Conservation (phyloP, 2,329 filamentous ascomycete genomes). For the Exophiala sideris region DNA sequence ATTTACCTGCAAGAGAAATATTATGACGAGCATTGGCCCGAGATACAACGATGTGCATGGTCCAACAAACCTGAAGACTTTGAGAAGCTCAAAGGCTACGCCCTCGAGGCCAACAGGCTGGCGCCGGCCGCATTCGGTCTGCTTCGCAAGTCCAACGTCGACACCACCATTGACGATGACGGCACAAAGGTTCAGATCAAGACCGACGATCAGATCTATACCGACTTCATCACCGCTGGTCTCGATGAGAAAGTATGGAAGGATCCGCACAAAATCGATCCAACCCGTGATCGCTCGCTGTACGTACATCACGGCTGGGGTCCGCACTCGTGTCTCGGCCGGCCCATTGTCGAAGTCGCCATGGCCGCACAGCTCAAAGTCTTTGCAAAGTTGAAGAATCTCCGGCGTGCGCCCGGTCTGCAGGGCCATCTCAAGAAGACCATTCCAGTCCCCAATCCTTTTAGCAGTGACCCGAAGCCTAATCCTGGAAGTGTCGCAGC, state of each 20-base stretch:
- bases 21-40: slow-evolving; percentile 26
- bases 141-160: slow-evolving; percentile 22
- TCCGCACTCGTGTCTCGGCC: slow-evolving; percentile 47
- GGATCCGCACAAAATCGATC: slow-evolving; percentile 42
- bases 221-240: slow-evolving; percentile 32
- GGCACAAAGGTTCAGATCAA: slow-evolving; percentile 20
- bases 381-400: slow-evolving; percentile 40
- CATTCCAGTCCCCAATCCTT: slow-evolving; percentile 29
- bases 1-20: slow-evolving; percentile 51
- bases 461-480: slow-evolving; percentile 26
- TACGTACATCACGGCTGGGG: slow-evolving; percentile 48
- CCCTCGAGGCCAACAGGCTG: slow-evolving; percentile 28
- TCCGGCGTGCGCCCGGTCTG: slow-evolving; percentile 40
- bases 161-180: slow-evolving; percentile 23
- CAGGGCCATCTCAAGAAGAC: slow-evolving; percentile 42
- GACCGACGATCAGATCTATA: slow-evolving; percentile 26
- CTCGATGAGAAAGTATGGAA: slow-evolving; percentile 37
- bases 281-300: slow-evolving; percentile 39
- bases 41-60: slow-evolving; percentile 29
- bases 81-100: slow-evolving; percentile 29
- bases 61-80: slow-evolving; percentile 27
- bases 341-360: slow-evolving; percentile 42
- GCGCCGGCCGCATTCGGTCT: slow-evolving; percentile 28
- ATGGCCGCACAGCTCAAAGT: slow-evolving; percentile 43
- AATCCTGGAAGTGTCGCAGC: slow-evolving; percentile 40